These are phyloP conservation scores for Pseudocercospora macadamiae DNA, from an alignment of 2,329 filamentous ascomycete genomes.

Conservation along the genomic window DNA sequence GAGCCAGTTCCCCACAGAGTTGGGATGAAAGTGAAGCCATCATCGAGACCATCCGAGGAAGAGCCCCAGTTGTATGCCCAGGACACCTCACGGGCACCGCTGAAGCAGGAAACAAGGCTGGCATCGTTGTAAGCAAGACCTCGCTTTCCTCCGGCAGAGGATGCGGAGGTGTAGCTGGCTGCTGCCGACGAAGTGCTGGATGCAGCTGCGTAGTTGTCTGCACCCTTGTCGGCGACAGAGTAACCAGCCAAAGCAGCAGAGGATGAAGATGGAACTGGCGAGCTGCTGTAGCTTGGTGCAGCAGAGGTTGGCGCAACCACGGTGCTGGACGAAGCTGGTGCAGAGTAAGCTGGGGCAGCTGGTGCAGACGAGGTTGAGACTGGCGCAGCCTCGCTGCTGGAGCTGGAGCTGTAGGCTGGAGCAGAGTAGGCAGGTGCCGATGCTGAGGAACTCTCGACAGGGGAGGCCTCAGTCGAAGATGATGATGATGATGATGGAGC, in stretches of 20 bases:
- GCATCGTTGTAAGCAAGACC: conserved; percentile 70
- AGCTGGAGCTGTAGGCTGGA: conserved; percentile 17
- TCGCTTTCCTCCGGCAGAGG: conserved; percentile 57
- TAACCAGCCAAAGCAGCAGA: conserved; percentile 10
- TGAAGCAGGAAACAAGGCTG: conserved; percentile 56
- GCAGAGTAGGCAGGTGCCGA: conserved; percentile 19
- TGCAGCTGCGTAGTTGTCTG: conserved; percentile 13
- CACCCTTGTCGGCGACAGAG: conserved; percentile 11
- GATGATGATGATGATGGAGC: conserved; percentile 12
- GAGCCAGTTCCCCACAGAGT: conserved; percentile 58
- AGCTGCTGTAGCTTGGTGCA: conserved; percentile 15
- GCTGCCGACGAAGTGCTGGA: conserved; percentile 27
- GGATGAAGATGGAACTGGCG: conserved; percentile 10
- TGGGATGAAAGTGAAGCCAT: conserved; percentile 63
- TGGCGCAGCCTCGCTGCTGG: conserved; percentile 25
- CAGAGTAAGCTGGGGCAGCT: conserved; percentile 16
- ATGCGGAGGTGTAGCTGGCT: conserved; percentile 20
- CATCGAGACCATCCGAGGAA: conserved; percentile 46
- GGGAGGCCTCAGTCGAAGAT: conserved; percentile 17
- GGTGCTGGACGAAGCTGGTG: conserved; percentile 20
- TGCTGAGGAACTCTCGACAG: conserved; percentile 16
- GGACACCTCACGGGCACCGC: conserved; percentile 48
- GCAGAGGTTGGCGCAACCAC: conserved; percentile 18
- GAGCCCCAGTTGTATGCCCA: conserved; percentile 74
- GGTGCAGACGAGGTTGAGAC: conserved; percentile 21